phyloP scores from a whole-genome alignment of 192 early-diverging fungal genomes.

The Coemansia sp. region DNA sequence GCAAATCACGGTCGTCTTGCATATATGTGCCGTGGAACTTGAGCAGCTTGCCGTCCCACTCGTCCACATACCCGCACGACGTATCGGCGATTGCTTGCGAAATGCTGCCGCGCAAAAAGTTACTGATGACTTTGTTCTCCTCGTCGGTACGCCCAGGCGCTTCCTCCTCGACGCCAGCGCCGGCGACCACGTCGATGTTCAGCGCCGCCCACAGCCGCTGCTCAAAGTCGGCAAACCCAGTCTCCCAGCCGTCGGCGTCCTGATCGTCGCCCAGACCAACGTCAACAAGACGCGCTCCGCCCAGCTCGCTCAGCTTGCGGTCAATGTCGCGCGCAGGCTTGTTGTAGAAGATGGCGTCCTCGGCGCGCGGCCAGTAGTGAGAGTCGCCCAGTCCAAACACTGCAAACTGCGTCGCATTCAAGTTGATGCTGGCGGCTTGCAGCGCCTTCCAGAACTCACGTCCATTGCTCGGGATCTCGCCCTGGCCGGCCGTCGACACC shows the following conservation, averaged over 20 bases:
- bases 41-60: slow-evolving; percentile 88
- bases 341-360: slow-evolving; percentile 89
- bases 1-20: slow-evolving; percentile 95
- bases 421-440: slow-evolving; percentile 56
- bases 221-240: slow-evolving; percentile 77
- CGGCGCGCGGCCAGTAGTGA: slow-evolving; percentile 94
- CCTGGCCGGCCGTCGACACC: slow-evolving; percentile 90
- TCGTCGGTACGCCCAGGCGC: slow-evolving; percentile 77
- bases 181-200: slow-evolving; percentile 68
- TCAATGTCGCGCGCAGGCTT: slow-evolving; percentile 88
- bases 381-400: slow-evolving; percentile 93
- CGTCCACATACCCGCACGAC: slow-evolving; percentile 79
- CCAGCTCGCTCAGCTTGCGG: slow-evolving; percentile 73
- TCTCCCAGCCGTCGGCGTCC: slow-evolving; percentile 88
- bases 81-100: slow-evolving; percentile 77
- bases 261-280: slow-evolving; percentile 90
- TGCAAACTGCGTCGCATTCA: slow-evolving; percentile 69
- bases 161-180: slow-evolving; percentile 57
- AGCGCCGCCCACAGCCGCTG: slow-evolving; percentile 82
- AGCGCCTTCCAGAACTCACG: slow-evolving; percentile 88
- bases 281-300: slow-evolving; percentile 63
- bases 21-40: slow-evolving; percentile 98
- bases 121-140: slow-evolving; percentile 88
- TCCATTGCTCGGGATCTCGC: slow-evolving; percentile 90
- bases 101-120: slow-evolving; percentile 93